A percentile compares a stretch with the other conserved stretches of the same genome.
Evolutionary conservation across 1,284 basidiomycete genomes (phyloP).

Genomic region (Kalmanozyma brasiliensis): DNA sequence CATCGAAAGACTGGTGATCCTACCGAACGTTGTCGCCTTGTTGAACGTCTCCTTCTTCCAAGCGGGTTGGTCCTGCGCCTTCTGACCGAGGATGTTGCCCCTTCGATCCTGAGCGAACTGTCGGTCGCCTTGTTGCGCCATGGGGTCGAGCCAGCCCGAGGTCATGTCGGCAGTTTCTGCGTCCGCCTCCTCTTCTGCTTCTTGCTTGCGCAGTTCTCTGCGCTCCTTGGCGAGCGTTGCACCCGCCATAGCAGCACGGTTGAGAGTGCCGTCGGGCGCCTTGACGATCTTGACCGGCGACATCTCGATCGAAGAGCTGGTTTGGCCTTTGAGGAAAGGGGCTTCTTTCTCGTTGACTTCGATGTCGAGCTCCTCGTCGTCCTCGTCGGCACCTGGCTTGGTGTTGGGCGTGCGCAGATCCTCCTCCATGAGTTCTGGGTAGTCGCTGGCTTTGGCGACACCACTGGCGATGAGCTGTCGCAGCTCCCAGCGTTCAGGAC

Average conservation of each 20-base stretch:
- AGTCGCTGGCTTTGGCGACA: constrained; percentile 89
- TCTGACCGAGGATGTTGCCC: constrained; percentile 83
- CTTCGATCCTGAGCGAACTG: constrained; percentile 93
- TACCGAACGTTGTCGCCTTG: constrained; percentile 95
- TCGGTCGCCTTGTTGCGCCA: constrained; percentile 86
- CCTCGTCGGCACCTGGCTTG: constrained; percentile 41
- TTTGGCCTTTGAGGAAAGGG: constrained; percentile 94
- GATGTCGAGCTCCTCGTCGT: constrained; percentile 84
- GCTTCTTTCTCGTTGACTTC: constrained; percentile 97
- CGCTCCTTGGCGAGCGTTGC: constrained; percentile 94
- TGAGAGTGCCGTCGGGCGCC: constrained; percentile 77
- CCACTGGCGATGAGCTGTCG: constrained; percentile 98
- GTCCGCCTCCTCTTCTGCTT: constrained; percentile 92
- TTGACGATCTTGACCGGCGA: constrained; percentile 91
- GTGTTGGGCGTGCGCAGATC: constrained; percentile 57
- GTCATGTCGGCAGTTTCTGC: constrained; percentile 91
- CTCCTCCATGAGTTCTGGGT: constrained; percentile 89
- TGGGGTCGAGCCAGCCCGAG: constrained; percentile 96
- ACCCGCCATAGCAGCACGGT: constrained; percentile 92
- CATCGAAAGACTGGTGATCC: constrained; percentile 88
- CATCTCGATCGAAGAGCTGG: constrained; percentile 90
- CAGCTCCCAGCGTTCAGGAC: constrained; percentile 98
- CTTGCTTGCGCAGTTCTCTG: constrained; percentile 90
- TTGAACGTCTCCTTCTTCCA: constrained; percentile 96
- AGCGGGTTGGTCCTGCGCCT: constrained; percentile 81